Base-by-base conservation (phyloP, 768 basidiomycete species). In the Trametes sanguinea region DNA sequence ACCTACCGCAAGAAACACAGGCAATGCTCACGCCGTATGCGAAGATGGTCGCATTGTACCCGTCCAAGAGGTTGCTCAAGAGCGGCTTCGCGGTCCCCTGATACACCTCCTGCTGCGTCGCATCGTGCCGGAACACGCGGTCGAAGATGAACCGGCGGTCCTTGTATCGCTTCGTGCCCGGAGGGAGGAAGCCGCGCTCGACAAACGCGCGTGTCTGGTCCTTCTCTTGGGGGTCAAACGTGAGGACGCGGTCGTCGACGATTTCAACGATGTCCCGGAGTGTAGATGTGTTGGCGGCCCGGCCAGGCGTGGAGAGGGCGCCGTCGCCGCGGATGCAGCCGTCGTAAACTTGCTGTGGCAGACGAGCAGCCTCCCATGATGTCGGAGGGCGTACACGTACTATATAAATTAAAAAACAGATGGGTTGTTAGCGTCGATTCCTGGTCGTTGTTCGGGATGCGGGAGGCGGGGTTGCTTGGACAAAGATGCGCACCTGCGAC, bases 91-190 rank as follows among this genome's bases (percentile, higher is more conserved):
- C 83, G 10, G 95, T 98, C 51, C 86, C 78, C 66, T 88, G 86
- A 70, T 94, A 98, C 8, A 99, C 92, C 56, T 94, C 91, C 65
- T 85, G 85, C 76, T 99, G 97, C 17, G 79, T 80, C 46, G 91
- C 84, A 50, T 90, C 85, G 71, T 88, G 85, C 65, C 87, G 83
- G 71, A 97, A 96, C 43, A 99, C 95, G 56, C 82, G 85, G 75
- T 99, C 97, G 74, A 98, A 99, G 83, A 96, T 94, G 77, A 97
- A 99, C 65, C 95, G 84, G 72, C 89, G 89, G 77, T 98, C 95
- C 75, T 98, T 98, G 80, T 96, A 95, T 64, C 95, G 85, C 73
- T 94, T 95, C 45, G 91, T 92, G 47, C 93, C 89, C 0, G 91
- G 90, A 40, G 90, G 90, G 67, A 92, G 68, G 69, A 93, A 93